Percentiles rank a stretch among this genome's conserved stretches.
phyloP scores from a whole-genome alignment of 2,329 filamentous ascomycete species.

The Metarhizium sp. region DNA sequence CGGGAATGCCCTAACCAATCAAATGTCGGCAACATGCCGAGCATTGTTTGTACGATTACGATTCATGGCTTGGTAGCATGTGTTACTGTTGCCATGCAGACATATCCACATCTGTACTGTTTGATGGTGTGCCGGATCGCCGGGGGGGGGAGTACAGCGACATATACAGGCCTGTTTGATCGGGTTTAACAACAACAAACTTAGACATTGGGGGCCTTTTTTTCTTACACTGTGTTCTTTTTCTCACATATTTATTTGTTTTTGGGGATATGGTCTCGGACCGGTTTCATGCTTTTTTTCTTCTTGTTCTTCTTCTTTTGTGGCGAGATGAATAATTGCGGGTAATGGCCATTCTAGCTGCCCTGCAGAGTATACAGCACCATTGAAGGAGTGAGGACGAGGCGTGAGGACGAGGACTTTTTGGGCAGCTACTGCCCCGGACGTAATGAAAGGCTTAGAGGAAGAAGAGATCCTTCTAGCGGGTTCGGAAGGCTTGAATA shows the following conservation, averaged over 20 bases:
- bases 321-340: background rate
- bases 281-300: background rate
- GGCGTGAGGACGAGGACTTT: slow-evolving; percentile 1
- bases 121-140: background rate
- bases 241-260: slow-evolving; percentile 1
- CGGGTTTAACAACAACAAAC: slow-evolving; percentile 1
- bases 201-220: slow-evolving; percentile 4
- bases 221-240: slow-evolving; percentile 3
- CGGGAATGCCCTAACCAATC: background rate
- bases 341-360: background rate
- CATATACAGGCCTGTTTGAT: slow-evolving; percentile 3
- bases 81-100: background rate
- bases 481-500: slow-evolving; percentile 15
- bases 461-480: slow-evolving; percentile 6
- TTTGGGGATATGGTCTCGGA: background rate
- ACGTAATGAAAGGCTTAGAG: slow-evolving; percentile 3
- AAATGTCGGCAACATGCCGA: background rate
- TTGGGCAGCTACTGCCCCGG: background rate
- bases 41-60: slow-evolving; percentile 1
- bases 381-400: background rate
- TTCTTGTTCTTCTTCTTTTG: background rate
- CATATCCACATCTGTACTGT: background rate
- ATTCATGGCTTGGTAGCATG: background rate
- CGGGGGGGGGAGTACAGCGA: slow-evolving; percentile 1
- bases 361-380: background rate